These are phyloP conservation scores for Neostapfia colusana DNA, from an alignment of 176 grass and related monocot species.

Conservation along the genomic window DNA sequence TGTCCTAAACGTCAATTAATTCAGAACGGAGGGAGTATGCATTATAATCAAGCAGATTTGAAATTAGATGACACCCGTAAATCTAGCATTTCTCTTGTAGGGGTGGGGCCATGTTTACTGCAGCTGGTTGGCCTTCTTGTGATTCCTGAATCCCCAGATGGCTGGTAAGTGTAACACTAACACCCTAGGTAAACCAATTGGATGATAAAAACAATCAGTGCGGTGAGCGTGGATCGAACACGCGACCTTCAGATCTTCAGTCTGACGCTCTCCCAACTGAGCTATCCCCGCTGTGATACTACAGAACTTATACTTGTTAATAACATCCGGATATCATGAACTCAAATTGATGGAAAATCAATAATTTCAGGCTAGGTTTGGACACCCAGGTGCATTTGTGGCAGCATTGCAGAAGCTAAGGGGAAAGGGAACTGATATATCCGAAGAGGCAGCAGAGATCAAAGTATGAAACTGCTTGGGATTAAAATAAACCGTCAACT, in stretches of 20 bases:
- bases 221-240: constrained; percentile 96
- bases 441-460: constrained; percentile 65
- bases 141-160: constrained; percentile 90
- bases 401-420: constrained; percentile 60
- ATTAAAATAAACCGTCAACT: neutral
- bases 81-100: constrained; percentile 35
- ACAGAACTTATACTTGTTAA: too few species aligned
- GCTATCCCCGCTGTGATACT: constrained; percentile 79
- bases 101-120: constrained; percentile 63
- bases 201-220: too few species aligned
- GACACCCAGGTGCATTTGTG: constrained; percentile 39
- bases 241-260: constrained; percentile 98
- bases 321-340: too few species aligned
- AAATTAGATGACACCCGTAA: neutral
- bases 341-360: neutral
- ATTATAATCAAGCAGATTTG: constrained; percentile 1
- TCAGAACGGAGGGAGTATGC: too few species aligned
- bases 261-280: constrained; percentile 95
- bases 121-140: constrained; percentile 66
- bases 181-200: too few species aligned
- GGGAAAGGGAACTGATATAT: constrained; percentile 55
- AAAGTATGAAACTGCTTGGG: constrained; percentile 47
- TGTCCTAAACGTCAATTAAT: too few species aligned
- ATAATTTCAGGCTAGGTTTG: constrained; percentile 53
- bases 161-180: constrained; percentile 78